A percentile compares a stretch with the other conserved stretches of the same genome.
Conservation (phyloP, 768 basidiomycete species). For the Boletus pseudo-olivaceus region DNA sequence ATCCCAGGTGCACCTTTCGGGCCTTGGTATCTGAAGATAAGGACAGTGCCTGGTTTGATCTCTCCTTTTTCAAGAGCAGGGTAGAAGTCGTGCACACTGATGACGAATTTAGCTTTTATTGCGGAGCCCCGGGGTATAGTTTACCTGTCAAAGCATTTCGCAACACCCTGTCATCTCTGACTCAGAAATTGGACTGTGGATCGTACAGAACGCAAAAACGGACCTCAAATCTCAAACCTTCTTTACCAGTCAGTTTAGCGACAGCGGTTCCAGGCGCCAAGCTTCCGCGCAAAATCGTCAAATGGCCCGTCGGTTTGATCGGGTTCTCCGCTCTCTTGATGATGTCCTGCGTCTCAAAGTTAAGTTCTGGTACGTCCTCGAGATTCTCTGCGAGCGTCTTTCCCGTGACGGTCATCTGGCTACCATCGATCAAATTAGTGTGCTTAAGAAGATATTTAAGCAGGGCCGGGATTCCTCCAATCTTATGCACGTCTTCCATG, state of each 20-base stretch:
- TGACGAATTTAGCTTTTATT: slow-evolving; percentile 4
- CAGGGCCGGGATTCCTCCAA: slow-evolving; percentile 81
- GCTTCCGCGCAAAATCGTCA: slow-evolving; percentile 86
- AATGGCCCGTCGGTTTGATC: slow-evolving; percentile 83
- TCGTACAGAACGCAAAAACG: slow-evolving; percentile 7
- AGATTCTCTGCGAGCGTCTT: slow-evolving; percentile 88
- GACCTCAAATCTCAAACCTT: slow-evolving; percentile 81
- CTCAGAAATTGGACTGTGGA: not conserved
- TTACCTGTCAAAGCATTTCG: slow-evolving; percentile 76
- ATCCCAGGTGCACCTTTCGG: slow-evolving; percentile 91
- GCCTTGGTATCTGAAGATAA: slow-evolving; percentile 86
- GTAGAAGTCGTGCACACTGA: slow-evolving; percentile 67
- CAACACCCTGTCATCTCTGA: slow-evolving; percentile 48
- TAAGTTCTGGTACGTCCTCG: slow-evolving; percentile 66
- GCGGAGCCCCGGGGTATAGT: not conserved
- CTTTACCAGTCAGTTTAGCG: slow-evolving; percentile 92
- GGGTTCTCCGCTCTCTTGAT: slow-evolving; percentile 69
- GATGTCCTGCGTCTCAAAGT: slow-evolving; percentile 74
- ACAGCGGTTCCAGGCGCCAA: slow-evolving; percentile 84
- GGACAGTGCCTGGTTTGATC: slow-evolving; percentile 69
- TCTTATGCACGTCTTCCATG: slow-evolving; percentile 87
- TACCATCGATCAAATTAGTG: slow-evolving; percentile 76
- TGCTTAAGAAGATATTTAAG: slow-evolving; percentile 80
- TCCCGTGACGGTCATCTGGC: slow-evolving; percentile 86
- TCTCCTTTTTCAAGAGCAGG: slow-evolving; percentile 69